Evolutionary conservation across 2,329 filamentous ascomycete genomes (phyloP).

Genomic region (Alternaria brassicae): DNA sequence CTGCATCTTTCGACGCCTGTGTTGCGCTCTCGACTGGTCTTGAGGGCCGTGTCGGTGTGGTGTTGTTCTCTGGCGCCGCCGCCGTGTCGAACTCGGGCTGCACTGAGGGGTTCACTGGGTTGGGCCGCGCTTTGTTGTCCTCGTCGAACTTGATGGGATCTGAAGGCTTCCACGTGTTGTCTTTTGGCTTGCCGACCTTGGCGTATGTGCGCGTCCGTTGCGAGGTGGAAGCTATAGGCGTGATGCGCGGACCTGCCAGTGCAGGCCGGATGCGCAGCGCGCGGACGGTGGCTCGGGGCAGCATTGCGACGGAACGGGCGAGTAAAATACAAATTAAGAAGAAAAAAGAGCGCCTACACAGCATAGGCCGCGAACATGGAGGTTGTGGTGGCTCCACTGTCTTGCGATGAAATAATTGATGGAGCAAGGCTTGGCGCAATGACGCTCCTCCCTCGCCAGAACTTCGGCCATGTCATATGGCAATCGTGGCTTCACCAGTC

Average conservation of each 20-base stretch:
- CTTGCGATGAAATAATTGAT: slow-evolving; percentile 34
- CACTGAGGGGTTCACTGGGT: slow-evolving; percentile 41
- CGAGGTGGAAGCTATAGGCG: slow-evolving; percentile 38
- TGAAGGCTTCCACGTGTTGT: slow-evolving; percentile 52
- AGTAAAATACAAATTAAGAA: slow-evolving; percentile 29
- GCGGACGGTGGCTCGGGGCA: slow-evolving; percentile 45
- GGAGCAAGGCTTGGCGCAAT: slow-evolving; percentile 20
- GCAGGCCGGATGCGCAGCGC: slow-evolving; percentile 42
- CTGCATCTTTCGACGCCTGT: slow-evolving; percentile 22
- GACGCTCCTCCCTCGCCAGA: slow-evolving; percentile 18
- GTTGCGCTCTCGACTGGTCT: slow-evolving; percentile 32
- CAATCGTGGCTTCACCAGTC: slow-evolving; percentile 22
- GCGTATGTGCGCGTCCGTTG: slow-evolving; percentile 39
- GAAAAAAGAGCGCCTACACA: slow-evolving; percentile 1
- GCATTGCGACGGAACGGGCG: slow-evolving; percentile 37
- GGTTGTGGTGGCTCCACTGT: slow-evolving; percentile 1
- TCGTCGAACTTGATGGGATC: slow-evolving; percentile 51
- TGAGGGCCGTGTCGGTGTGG: slow-evolving; percentile 33
- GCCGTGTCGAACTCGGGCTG: slow-evolving; percentile 45
- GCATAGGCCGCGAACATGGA: slow-evolving; percentile 3
- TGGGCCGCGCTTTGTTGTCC: slow-evolving; percentile 30
- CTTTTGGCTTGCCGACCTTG: slow-evolving; percentile 34
- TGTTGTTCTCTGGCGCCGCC: slow-evolving; percentile 26
- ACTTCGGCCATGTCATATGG: slow-evolving; percentile 12
- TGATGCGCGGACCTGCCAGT: slow-evolving; percentile 33